Evolutionary conservation across 2,329 filamentous ascomycete species (phyloP).

Genomic region (Aquanectria penicillioides): DNA sequence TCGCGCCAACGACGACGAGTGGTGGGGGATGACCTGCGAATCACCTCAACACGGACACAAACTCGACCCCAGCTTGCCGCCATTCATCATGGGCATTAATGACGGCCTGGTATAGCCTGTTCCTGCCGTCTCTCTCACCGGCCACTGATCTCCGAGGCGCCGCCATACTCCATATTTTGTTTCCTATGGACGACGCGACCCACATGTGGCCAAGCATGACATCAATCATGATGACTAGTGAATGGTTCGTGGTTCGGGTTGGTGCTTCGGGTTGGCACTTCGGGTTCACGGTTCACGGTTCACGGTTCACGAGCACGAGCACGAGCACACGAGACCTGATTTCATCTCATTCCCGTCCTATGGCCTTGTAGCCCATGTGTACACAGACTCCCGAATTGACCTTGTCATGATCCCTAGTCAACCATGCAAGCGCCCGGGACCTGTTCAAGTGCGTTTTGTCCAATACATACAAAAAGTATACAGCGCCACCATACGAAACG

Average conservation of each 20-base stretch:
- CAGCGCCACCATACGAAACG: constrained; percentile 29
- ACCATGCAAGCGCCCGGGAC: constrained; percentile 12
- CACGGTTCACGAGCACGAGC: not conserved
- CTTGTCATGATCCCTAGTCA: constrained; percentile 23
- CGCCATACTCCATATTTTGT: constrained; percentile 8
- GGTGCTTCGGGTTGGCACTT: too few relatives aligned
- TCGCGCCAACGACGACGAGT: not conserved
- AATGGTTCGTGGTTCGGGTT: too few relatives aligned
- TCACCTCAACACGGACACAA: constrained; percentile 24
- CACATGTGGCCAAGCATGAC: constrained; percentile 5
- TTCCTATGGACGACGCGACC: not conserved
- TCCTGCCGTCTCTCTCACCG: constrained; percentile 3
- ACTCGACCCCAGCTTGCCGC: constrained; percentile 8
- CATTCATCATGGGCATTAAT: constrained; percentile 4
- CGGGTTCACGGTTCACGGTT: too few relatives aligned
- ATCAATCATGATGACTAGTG: too few relatives aligned
- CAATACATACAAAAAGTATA: constrained; percentile 18
- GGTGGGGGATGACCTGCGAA: constrained; percentile 14
- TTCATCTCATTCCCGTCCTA: constrained; percentile 18
- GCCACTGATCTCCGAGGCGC: constrained; percentile 21
- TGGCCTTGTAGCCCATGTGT: constrained; percentile 7
- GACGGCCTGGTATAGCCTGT: constrained; percentile 14
- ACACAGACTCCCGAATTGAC: constrained; percentile 29
- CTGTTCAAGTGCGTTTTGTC: constrained; percentile 16
- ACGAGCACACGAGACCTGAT: constrained; percentile 10